Conservation (phyloP, 306 rosid genomes). For the Vigna hirtella region DNA sequence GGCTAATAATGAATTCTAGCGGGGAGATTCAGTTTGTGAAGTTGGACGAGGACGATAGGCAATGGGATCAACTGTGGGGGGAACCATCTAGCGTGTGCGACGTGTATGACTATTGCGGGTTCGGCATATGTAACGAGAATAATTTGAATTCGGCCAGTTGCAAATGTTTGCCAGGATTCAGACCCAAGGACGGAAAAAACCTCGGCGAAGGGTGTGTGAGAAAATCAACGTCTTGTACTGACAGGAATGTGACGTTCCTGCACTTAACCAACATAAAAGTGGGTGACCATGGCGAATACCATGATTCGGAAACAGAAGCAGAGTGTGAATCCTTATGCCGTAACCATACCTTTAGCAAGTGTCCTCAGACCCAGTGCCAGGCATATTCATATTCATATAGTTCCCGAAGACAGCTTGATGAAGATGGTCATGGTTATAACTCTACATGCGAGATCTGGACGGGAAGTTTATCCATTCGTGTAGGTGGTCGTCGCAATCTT, state of each 20-base stretch:
- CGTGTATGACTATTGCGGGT: constrained; percentile 47
- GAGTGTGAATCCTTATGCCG: constrained; percentile 44
- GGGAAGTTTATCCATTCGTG: neutral
- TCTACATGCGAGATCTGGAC: constrained; percentile 45
- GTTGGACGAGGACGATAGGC: neutral
- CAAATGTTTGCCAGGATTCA: constrained; percentile 63
- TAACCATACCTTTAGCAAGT: rapidly evolving
- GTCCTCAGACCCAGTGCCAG: constrained; percentile 17
- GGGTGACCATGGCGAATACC: neutral
- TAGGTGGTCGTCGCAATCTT: neutral
- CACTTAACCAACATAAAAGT: constrained; percentile 13
- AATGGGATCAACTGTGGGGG: rapidly evolving
- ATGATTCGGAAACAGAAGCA: constrained; percentile 3
- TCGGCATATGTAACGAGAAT: constrained; percentile 40
- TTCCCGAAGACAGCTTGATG: neutral
- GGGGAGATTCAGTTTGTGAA: constrained; percentile 12
- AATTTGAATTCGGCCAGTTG: neutral
- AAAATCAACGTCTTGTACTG: neutral
- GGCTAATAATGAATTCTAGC: constrained; percentile 40
- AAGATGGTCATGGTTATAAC: too few species aligned
- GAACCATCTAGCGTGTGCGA: constrained; percentile 39
- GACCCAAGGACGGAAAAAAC: too few species aligned
- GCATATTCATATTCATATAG: constrained; percentile 50
- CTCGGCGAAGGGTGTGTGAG: constrained; percentile 39
- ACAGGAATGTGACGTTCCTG: constrained; percentile 20